Evolutionary conservation across 768 basidiomycete species (phyloP), one percentile per base, ranked within the genome.

Genomic region (Naganishia kalamii): DNA sequence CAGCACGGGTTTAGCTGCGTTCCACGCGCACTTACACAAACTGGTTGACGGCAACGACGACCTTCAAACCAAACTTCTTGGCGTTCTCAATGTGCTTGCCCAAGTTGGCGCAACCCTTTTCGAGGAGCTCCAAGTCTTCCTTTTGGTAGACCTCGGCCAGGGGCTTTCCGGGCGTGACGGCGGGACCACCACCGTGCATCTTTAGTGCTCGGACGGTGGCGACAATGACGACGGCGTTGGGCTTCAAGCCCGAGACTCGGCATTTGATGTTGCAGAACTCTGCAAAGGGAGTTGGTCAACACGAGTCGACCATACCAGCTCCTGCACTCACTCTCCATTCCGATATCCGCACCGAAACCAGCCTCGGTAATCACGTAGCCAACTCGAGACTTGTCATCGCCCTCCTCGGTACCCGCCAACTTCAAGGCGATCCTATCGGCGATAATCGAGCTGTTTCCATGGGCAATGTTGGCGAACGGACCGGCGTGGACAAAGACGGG

Each of bases 231-330:
- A 88, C 88, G 3, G 92, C 94, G 78, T 99, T 90, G 10, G 96
- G 96, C 63, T 82, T 88, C 74, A 98, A 84, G 51, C 93, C 94
- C 67, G 90, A 92, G 65, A 88, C 83, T 66, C 94, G 87, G 78
- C 93, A 97, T 79, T 99, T 99, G 83, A 99, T 97, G 80, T 98
- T 97, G 83, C 91, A 97, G 84, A 98, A 99, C 79, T 99, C 70
- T 96, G 80, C 92, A 47, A 5, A 5, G 13, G 62, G 35, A 23
- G 8, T n/a, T n/a, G 12, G 25, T 40, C 54, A 63, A 41, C 13
- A 50, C 11, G 41, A 33, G 13, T 0, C 10, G n/a, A 23, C 48
- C 2, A 12, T 7, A 25, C 35, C 35, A 51, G 21, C 37, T 12
- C 4, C 4, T 7, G 27, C 21, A 70, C 68, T 65, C 63, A 70